Conservation (phyloP, 305 asterid genomes). For the Solanum chacoense region DNA sequence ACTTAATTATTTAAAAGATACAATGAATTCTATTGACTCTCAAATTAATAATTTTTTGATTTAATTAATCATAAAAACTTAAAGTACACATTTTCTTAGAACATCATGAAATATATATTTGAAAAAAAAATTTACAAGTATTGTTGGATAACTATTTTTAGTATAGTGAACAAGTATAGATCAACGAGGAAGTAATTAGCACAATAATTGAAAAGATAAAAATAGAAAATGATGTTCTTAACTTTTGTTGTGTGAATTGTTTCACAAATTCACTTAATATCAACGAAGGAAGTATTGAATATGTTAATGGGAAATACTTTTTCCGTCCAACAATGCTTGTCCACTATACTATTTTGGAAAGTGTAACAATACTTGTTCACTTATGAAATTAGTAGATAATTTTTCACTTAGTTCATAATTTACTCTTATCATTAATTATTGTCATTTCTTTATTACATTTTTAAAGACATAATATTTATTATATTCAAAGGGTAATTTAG, state of each 20-base stretch:
- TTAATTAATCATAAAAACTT: too few species aligned
- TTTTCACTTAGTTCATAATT: too few species aligned
- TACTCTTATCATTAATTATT: too few species aligned
- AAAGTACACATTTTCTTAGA: background rate
- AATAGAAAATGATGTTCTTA: background rate
- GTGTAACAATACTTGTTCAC: too few species aligned
- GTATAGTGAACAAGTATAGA: too few species aligned
- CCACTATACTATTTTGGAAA: background rate
- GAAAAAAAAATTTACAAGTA: background rate
- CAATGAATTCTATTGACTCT: background rate
- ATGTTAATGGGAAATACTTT: background rate
- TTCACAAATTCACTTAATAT: background rate
- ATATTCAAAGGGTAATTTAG: too few species aligned
- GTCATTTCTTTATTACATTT: too few species aligned
- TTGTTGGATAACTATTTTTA: background rate
- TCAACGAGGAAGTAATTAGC: background rate
- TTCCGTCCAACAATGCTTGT: too few species aligned
- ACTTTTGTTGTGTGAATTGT: background rate
- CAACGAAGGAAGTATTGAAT: too few species aligned
- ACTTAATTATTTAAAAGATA: too few species aligned
- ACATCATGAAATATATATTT: background rate
- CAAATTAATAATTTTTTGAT: background rate
- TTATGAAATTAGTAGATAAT: too few species aligned
- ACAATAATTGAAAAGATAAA: background rate
- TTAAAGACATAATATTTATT: background rate